Conservation (phyloP, 2,329 filamentous ascomycete genomes). For the Pestalotiopsis sp. region DNA sequence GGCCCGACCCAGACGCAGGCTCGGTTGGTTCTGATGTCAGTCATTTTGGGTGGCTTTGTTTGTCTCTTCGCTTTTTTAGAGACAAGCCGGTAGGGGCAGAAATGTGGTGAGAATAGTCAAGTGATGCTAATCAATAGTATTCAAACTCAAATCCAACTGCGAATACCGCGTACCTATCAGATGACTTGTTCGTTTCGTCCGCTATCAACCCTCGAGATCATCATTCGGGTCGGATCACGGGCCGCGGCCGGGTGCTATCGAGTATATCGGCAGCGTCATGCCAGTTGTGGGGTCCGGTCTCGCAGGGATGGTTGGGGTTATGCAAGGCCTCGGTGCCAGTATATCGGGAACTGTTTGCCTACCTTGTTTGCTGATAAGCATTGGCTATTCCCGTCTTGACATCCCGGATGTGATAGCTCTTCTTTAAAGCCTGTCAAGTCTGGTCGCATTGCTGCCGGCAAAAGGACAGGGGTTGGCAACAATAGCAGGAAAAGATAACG, state of each 20-base stretch:
- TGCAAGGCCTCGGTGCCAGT: background rate
- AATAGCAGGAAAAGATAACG: background rate
- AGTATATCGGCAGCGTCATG: background rate
- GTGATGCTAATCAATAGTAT: background rate
- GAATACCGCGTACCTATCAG: background rate
- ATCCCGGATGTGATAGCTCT: background rate
- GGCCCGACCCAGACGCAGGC: constrained; percentile 7
- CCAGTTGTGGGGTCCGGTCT: background rate
- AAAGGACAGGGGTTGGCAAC: background rate
- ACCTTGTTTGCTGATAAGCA: background rate
- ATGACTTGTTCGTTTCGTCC: background rate
- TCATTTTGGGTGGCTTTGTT: background rate
- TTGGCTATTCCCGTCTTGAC: background rate
- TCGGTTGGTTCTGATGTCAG: background rate
- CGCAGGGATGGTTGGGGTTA: background rate
- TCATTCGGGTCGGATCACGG: background rate
- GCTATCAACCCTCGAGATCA: background rate
- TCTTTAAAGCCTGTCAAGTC: background rate
- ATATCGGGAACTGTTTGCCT: background rate
- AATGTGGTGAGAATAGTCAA: background rate
- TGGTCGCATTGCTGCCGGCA: background rate
- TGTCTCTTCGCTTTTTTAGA: background rate
- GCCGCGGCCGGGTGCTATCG: background rate
- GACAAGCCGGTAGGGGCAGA: background rate
- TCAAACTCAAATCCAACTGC: background rate